Base-by-base conservation (phyloP, 108 stramenopile species). In the Conticribra guillardii region DNA sequence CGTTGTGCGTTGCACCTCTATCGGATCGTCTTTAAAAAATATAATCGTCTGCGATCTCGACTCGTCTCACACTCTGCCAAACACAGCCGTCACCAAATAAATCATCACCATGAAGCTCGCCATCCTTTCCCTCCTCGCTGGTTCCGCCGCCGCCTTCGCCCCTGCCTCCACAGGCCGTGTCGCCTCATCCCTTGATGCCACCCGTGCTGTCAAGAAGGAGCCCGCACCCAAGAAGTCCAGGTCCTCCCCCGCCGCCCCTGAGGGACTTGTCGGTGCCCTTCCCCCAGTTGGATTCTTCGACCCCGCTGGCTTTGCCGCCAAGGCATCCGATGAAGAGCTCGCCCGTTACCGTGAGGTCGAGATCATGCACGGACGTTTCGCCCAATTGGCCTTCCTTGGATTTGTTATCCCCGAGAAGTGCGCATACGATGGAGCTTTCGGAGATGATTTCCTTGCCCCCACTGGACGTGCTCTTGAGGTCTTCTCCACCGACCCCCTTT, bases 61-160 rank as follows among this genome's bases (percentile, higher is more conserved):
- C 8, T 41, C 5, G 37, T 41, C 37, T 41, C 37, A 41, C 11
- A 41, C 37, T 41, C 37, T 41, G 37, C 11, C 37, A 9, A 41
- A 9, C 37, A 5, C 11, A 5, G 37, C 11, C 11, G 16, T 19
- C n/a, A 3, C 56, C 56, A 57, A 14, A 16, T 28, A 46, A 22
- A 21, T 34, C 21, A 66, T 18, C 60, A 88, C 76, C 60, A 89
- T 90, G 89, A 90, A 90, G 89, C 86, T 87, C 70, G 79, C 86
- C 37, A 81, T 90, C 75, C 67, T 86, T 73, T 73, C 89, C 70
- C 55, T 80, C 70, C 83, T 87, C 76, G 69, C 82, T 54, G 83
- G 74, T 69, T 52, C 73, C 50, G 81, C 84, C 71, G 79, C 89
- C 54, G 86, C 86, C 56, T 87, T 87, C 73, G 80, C 86, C 29